A percentile compares a stretch with the other conserved stretches of the same genome.
These are phyloP conservation scores for Penicillium sp. DNA, from an alignment of 2,329 filamentous ascomycete genomes.

Conservation along the genomic window DNA sequence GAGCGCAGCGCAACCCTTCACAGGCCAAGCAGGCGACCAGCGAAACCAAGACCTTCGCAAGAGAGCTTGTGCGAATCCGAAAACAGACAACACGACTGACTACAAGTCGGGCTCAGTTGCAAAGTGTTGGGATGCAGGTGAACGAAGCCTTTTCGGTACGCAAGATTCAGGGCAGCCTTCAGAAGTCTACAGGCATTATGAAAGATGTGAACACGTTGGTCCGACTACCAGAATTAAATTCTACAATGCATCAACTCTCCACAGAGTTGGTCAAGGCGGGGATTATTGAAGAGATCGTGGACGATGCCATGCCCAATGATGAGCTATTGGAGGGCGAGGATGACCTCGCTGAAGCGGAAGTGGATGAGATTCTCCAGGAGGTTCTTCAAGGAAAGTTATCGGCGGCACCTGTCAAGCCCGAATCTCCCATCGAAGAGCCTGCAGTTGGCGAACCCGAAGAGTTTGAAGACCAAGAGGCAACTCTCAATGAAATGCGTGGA, in stretches of 20 bases:
- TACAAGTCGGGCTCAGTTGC: slow-evolving; percentile 85
- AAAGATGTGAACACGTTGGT: slow-evolving; percentile 88
- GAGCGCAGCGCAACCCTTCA: slow-evolving; percentile 71
- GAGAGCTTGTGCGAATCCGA: slow-evolving; percentile 76
- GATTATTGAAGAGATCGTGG: slow-evolving; percentile 96
- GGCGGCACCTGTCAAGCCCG: slow-evolving; percentile 56
- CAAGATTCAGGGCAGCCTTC: slow-evolving; percentile 91
- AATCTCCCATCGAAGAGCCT: slow-evolving; percentile 46
- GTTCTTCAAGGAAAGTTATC: slow-evolving; percentile 77
- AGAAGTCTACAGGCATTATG: slow-evolving; percentile 85
- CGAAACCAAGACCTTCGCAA: slow-evolving; percentile 82
- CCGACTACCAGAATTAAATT: slow-evolving; percentile 74
- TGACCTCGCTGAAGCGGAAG: slow-evolving; percentile 74
- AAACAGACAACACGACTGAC: slow-evolving; percentile 67
- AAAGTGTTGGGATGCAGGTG: slow-evolving; percentile 94
- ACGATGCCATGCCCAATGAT: slow-evolving; percentile 70
- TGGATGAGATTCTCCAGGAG: slow-evolving; percentile 88
- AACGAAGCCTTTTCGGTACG: slow-evolving; percentile 91
- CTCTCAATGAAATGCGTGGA: slow-evolving; percentile 90
- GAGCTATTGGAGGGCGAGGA: slow-evolving; percentile 65
- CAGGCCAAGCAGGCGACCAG: slow-evolving; percentile 71
- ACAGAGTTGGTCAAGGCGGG: slow-evolving; percentile 88
- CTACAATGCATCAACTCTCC: slow-evolving; percentile 82
- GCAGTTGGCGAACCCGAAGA: slow-evolving; percentile 56
- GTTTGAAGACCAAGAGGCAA: slow-evolving; percentile 80